These are phyloP conservation scores for Ceratocystis albifundus DNA, from an alignment of 2,329 filamentous ascomycete genomes.

Conservation along the genomic window DNA sequence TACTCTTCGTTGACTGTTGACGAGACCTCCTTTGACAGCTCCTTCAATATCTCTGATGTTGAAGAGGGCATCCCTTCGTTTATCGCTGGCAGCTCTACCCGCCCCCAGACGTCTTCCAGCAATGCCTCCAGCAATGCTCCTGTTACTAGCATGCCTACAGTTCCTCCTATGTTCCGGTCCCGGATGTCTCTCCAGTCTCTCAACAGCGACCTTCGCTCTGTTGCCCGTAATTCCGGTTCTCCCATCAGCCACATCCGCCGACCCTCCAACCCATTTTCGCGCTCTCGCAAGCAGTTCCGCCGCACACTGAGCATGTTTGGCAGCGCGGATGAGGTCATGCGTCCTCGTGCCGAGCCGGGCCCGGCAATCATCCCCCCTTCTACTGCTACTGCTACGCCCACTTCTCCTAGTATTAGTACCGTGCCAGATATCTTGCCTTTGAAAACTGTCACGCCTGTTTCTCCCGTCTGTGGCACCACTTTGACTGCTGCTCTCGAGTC, in stretches of 20 bases:
- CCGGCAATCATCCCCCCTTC: constrained; percentile 25
- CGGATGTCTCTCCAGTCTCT: constrained; percentile 18
- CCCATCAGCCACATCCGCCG: constrained; percentile 65
- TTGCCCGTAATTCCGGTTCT: constrained; percentile 42
- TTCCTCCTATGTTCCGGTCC: constrained; percentile 40
- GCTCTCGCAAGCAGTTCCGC: constrained; percentile 78
- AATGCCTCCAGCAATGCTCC: constrained; percentile 7
- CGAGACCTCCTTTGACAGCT: constrained; percentile 19
- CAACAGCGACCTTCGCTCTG: constrained; percentile 12
- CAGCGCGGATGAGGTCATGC: constrained; percentile 75
- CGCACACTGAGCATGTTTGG: constrained; percentile 98
- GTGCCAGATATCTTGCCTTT: neutral
- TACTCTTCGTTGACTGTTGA: constrained; percentile 28
- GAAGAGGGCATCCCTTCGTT: constrained; percentile 28
- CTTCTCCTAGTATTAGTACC: neutral
- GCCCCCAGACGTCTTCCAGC: constrained; percentile 41
- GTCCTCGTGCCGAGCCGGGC: constrained; percentile 46
- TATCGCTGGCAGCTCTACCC: constrained; percentile 51
- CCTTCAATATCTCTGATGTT: constrained; percentile 16
- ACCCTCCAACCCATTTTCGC: constrained; percentile 56
- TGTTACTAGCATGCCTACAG: constrained; percentile 33
- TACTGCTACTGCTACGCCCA: neutral
- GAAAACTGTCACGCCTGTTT: neutral
- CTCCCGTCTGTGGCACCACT: constrained; percentile 31
- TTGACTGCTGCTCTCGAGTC: constrained; percentile 46